Conservation (phyloP, 352 stramenopile species). For the Thalassiosira hispida region DNA sequence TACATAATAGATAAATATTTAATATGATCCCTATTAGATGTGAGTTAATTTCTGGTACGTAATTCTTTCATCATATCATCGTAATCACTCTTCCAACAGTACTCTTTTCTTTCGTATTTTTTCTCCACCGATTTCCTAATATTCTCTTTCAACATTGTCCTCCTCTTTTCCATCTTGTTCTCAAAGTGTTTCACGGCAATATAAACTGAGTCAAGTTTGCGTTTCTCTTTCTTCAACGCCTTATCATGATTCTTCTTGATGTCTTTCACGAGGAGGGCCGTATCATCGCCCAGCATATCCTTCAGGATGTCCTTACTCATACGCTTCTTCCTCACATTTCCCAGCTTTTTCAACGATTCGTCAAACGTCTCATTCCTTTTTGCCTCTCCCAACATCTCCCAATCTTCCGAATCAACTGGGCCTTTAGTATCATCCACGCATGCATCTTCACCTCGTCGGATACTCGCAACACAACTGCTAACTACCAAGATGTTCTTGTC, state of each 20-base stretch:
- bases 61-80: conserved; percentile 1
- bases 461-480: neutral
- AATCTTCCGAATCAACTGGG: neutral
- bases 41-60: neutral
- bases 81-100: neutral
- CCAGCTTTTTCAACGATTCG: neutral
- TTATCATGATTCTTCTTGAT: neutral
- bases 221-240: neutral
- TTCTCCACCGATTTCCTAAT: neutral
- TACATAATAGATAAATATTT: conserved; percentile 3
- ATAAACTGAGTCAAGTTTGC: neutral
- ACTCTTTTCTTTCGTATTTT: neutral
- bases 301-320: neutral
- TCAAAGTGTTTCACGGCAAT: neutral
- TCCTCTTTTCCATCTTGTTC: neutral
- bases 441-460: neutral
- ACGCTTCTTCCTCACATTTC: neutral
- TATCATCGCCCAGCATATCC: neutral
- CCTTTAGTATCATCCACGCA: neutral
- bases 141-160: neutral
- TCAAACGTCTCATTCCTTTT: neutral
- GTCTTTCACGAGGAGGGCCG: neutral
- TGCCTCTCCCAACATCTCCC: neutral
- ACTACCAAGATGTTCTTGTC: neutral
- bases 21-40: conserved; percentile 2